Evolutionary conservation across 1,284 basidiomycete genomes (phyloP), one percentile per base, ranked within the genome.

Genomic region (Cutaneotrichosporon sp.): DNA sequence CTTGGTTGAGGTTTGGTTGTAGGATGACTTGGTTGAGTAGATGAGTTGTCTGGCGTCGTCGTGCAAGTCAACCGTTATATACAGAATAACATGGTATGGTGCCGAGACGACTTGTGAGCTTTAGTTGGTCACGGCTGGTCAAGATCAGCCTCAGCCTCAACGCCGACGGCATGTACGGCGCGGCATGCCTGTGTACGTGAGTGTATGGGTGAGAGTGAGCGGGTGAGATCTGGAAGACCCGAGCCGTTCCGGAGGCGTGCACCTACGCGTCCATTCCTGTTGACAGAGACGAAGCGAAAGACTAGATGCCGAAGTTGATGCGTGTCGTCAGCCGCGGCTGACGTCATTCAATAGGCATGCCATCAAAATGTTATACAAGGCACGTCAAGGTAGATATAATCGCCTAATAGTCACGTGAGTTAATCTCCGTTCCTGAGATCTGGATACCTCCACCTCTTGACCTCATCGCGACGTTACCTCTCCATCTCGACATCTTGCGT

Each of bases 41-140:
- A 50, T 10, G 13, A 14, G 49, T 11, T 50, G 49, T 50, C 49
- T 50, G 49, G 49, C 26, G 22, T 14, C 11, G 49, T 50, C 49
- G 49, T 30, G 49, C 13, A 9, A 30, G 18, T 8, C 16, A 26
- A 22, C 49, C 26, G 49, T 50, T 50, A 50, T 50, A 50, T 50
- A 10, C 49, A 30, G 13, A 6, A 30, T 22, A 30, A 11, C 5
- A 22, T 16, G 49, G 49, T 9, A 8, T 22, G 22, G 49, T 51
- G 49, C 49, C 49, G 49, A 51, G 30, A 51, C 49, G 26, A 51
- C 49, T 51, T 51, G 49, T 51, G 49, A 30, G 49, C 47, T 26
- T 16, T 40, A 13, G 13, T 40, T 18, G 8, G 42, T 8, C 51
- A 34, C 26, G 30, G 51, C 49, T n/a, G 11, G 26, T 16, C 14